Percentiles rank a stretch among this genome's conserved stretches.
phyloP scores from a whole-genome alignment of 805 yeast species.

The Millerago galiae region DNA sequence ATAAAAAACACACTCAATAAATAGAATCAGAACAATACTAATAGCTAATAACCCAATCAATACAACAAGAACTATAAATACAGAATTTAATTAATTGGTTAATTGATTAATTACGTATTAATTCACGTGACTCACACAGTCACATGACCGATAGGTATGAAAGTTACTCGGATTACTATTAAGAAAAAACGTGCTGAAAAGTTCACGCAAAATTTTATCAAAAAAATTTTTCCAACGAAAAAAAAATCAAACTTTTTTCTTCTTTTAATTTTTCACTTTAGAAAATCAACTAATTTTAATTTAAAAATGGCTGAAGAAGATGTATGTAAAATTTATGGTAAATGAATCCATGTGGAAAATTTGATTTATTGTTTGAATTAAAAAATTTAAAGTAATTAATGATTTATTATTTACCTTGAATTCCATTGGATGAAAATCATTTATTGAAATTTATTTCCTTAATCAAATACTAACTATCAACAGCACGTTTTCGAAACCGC shows the following conservation, averaged over 20 bases:
- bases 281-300: conserved; percentile 2
- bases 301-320: conserved; percentile 27
- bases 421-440: neutral
- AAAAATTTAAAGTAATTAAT: no score
- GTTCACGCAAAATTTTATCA: neutral
- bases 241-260: conserved; percentile 4
- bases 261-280: conserved; percentile 3
- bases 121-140: neutral
- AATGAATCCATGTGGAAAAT: no score
- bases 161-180: neutral
- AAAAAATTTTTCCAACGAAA: conserved; percentile 1
- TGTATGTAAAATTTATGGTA: conserved; percentile 11
- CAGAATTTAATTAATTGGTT: no score
- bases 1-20: no score
- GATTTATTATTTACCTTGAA: neutral
- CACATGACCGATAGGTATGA: neutral
- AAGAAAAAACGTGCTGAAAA: neutral
- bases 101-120: no score
- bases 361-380: no score
- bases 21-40: no score
- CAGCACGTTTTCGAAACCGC: conserved; percentile 95
- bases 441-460: no score
- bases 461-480: conserved; percentile 1
- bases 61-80: neutral
- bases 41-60: no score